These are phyloP conservation scores for Bipolaris oryzae DNA, from an alignment of 2,329 filamentous ascomycete genomes.

Conservation along the genomic window DNA sequence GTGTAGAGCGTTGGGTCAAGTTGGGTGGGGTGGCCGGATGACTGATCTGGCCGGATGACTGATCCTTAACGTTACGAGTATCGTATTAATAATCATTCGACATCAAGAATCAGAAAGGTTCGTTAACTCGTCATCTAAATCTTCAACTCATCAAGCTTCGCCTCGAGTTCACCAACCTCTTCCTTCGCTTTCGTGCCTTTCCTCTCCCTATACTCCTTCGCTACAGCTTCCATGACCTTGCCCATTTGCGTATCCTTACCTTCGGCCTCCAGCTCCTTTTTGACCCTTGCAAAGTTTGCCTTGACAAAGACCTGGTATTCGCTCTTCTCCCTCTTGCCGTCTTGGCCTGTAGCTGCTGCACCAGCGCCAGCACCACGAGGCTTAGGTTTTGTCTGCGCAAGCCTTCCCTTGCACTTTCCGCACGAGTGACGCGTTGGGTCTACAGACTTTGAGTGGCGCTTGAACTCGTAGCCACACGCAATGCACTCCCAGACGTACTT, in stretches of 20 bases:
- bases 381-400: constrained; percentile 80
- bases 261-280: constrained; percentile 54
- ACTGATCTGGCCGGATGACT: no score
- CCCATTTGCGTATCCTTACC: constrained; percentile 58
- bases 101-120: neutral
- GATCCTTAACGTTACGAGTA: no score
- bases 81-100: neutral
- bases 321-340: constrained; percentile 41
- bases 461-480: constrained; percentile 72
- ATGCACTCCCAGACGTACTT: constrained; percentile 87
- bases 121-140: constrained; percentile 12
- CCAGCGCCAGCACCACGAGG: constrained; percentile 58
- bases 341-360: constrained; percentile 9
- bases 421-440: constrained; percentile 74
- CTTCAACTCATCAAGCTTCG: constrained; percentile 35
- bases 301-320: constrained; percentile 68
- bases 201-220: constrained; percentile 64
- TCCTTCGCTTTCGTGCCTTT: constrained; percentile 38
- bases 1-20: no score
- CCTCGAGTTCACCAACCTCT: constrained; percentile 17
- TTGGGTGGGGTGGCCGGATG: no score
- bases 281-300: constrained; percentile 65
- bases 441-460: constrained; percentile 85
- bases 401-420: constrained; percentile 69
- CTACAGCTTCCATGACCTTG: constrained; percentile 72